Evolutionary conservation across 208 protist genomes (phyloP).

Genomic region (Porcisia hertigi): DNA sequence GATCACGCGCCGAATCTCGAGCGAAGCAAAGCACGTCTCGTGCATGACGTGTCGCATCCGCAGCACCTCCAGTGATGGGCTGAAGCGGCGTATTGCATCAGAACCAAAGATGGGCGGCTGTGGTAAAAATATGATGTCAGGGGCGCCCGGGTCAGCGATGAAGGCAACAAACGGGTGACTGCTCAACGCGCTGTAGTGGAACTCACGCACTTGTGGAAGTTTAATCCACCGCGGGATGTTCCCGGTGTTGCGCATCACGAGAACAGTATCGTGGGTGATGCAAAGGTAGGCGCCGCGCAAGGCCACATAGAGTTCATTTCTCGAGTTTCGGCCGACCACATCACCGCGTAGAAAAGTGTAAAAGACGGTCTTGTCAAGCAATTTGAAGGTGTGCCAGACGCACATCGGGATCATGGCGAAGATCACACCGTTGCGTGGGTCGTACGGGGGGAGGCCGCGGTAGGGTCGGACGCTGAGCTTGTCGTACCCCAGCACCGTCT

Average conservation of each 20-base stretch:
- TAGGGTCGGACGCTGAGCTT: slow-evolving; percentile 59
- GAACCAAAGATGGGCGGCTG: slow-evolving; percentile 54
- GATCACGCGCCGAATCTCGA: slow-evolving; percentile 46
- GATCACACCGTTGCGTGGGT: slow-evolving; percentile 71
- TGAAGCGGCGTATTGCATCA: slow-evolving; percentile 42
- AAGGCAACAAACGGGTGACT: slow-evolving; percentile 56
- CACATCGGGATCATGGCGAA: slow-evolving; percentile 66
- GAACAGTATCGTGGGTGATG: slow-evolving; percentile 70
- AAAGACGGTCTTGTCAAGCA: slow-evolving; percentile 62
- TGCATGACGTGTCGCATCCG: slow-evolving; percentile 42
- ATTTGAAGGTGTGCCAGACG: slow-evolving; percentile 70
- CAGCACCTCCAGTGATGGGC: slow-evolving; percentile 36
- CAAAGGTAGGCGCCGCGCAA: slow-evolving; percentile 53
- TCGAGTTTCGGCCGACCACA: slow-evolving; percentile 47
- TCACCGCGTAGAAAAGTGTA: slow-evolving; percentile 62
- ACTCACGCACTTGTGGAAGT: slow-evolving; percentile 50
- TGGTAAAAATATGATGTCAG: slow-evolving; percentile 68
- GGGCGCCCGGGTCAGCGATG: slow-evolving; percentile 46
- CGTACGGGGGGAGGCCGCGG: slow-evolving; percentile 68
- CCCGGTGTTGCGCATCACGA: slow-evolving; percentile 58
- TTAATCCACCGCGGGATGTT: slow-evolving; percentile 64
- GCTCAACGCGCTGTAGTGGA: slow-evolving; percentile 50
- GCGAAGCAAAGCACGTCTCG: slow-evolving; percentile 60
- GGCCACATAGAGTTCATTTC: slow-evolving; percentile 34
- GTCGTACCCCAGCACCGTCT: slow-evolving; percentile 74